Conservation (phyloP, 768 basidiomycete genomes). For the Sporobolomyces phaffii region DNA sequence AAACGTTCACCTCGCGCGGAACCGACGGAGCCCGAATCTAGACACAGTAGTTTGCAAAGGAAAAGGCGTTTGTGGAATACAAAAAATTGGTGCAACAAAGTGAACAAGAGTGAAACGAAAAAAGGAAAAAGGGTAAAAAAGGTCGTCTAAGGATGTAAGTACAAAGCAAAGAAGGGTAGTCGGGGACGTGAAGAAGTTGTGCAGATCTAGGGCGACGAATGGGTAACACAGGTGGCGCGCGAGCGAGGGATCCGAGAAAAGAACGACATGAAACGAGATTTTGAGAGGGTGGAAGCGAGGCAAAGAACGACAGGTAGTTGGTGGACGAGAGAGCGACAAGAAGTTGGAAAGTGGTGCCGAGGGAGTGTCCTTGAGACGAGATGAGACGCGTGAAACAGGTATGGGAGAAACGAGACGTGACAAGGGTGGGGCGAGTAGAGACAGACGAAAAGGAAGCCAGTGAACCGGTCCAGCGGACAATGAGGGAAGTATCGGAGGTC, state of each 20-base stretch:
- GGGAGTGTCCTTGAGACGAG: slow-evolving; percentile 1
- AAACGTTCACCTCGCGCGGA: no score
- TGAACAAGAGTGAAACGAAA: background rate
- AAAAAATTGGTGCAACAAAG: no score
- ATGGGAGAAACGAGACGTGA: background rate
- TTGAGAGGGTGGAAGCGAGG: background rate
- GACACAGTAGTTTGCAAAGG: no score
- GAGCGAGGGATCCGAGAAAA: no score
- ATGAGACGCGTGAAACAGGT: background rate
- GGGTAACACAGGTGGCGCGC: no score
- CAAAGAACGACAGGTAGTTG: background rate
- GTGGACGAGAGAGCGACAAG: background rate
- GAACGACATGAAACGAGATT: background rate
- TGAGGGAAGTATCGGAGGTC: no score
- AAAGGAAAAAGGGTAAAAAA: background rate
- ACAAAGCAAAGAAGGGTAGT: no score
- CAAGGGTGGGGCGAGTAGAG: background rate
- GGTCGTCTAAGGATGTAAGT: background rate
- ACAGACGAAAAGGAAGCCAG: background rate
- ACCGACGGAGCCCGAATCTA: no score
- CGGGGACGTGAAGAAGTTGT: no score
- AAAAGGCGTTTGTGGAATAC: background rate
- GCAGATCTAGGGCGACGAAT: no score
- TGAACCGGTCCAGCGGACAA: background rate
- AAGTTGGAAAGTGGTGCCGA: background rate